Evolutionary conservation across 768 basidiomycete genomes (phyloP), one percentile per base, ranked within the genome.

Genomic region (Tubosaeta sp.): DNA sequence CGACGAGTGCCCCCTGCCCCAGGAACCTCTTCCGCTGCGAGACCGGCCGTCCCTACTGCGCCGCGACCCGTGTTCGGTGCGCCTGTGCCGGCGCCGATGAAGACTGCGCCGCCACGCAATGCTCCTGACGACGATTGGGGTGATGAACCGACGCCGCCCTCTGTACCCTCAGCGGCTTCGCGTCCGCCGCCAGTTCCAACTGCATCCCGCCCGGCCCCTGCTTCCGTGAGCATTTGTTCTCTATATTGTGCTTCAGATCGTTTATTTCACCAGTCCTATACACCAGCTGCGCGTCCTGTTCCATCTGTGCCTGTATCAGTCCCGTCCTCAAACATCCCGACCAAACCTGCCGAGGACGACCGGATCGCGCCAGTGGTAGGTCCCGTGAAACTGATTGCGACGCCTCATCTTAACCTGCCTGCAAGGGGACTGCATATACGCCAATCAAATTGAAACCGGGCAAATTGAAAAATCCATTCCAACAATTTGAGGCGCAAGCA

Each of bases 361-460:
- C 83, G 83, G 5, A 95, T 95, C 58, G 87, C 76, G 1, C 90
- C 90, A 2, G 85, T 93, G 17, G 75, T 77, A 55, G 64, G 75
- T 48, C 16, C 14, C 4, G 31, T 48, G 25, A 32, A 37, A 27
- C 8, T 4, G 10, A 26, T 5, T n/a, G 9, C 9, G 4, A 34
- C 8, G 12, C 2, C 1, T 19, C 2, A 19, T 43, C 25, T 58
- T 26, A 51, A 34, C 31, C 12, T 0, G 4, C 32, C 33, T 13
- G n/a, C 14, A 38, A 74, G 72, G 89, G 93, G 45, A 91, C 93
- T 0, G 80, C 86, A 0, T 97, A 94, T 65, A 89, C 85, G 1
- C 95, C 95, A 3, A 91, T 98, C 53, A 81, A 81, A 47, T 77
- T 98, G 9, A 78, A 86, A 22, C 95, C 95, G 0, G 93, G 86